Conservation (phyloP, 2,329 filamentous ascomycete species). For the Coniella vitis region DNA sequence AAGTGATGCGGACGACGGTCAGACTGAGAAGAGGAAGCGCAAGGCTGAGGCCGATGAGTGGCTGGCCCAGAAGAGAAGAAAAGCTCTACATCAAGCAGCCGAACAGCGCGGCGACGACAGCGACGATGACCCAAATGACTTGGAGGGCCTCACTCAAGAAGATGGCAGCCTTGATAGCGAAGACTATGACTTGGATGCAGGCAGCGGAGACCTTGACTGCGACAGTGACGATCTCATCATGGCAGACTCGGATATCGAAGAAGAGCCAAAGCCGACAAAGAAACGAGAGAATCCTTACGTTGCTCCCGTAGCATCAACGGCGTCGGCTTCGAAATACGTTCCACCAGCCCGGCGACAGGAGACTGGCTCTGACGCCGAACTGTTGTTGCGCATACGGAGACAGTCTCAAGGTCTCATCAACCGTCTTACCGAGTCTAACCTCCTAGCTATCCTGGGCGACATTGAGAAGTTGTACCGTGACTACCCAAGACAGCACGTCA, state of each 20-base stretch:
- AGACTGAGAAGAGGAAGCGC: constrained; percentile 54
- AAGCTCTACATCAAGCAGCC: constrained; percentile 27
- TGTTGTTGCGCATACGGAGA: constrained; percentile 61
- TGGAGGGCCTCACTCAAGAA: constrained; percentile 23
- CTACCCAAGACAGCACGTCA: constrained; percentile 83
- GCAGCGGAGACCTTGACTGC: constrained; percentile 26
- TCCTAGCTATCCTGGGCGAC: constrained; percentile 75
- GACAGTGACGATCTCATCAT: constrained; percentile 32
- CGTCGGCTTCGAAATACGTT: constrained; percentile 64
- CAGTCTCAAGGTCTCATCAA: constrained; percentile 88
- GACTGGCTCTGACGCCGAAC: constrained; percentile 57
- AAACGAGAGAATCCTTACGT: constrained; percentile 77
- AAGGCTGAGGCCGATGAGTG: constrained; percentile 53
- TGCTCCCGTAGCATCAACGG: constrained; percentile 51
- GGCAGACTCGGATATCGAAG: constrained; percentile 29
- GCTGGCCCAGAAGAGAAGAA: constrained; percentile 51
- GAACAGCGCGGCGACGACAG: constrained; percentile 23
- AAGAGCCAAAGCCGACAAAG: constrained; percentile 25
- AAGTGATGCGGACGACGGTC: constrained; percentile 36
- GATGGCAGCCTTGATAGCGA: constrained; percentile 15
- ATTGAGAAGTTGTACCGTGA: constrained; percentile 78
- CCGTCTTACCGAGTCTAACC: constrained; percentile 83
- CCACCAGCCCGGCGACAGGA: constrained; percentile 74
- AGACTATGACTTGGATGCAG: constrained; percentile 23
- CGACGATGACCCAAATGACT: constrained; percentile 22